Base-by-base conservation (phyloP, 169 alveolate genomes). In the Cryptosporidium canis region DNA sequence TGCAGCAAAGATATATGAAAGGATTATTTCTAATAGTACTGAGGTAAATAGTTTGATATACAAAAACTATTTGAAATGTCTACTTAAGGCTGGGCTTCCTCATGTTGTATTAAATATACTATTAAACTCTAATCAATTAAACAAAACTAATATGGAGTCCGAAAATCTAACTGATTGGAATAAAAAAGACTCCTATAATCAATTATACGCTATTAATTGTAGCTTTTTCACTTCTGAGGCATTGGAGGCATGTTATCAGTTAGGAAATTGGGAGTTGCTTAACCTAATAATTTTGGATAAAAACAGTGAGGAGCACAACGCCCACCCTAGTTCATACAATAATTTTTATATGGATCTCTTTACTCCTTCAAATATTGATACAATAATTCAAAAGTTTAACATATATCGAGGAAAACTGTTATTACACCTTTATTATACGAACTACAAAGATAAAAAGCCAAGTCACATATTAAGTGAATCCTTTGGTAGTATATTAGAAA, bases 31-130 rank as follows among this genome's bases (percentile, higher is more conserved):
- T 2, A 61, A 77, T 58, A 77, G 37, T 77, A 8, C 63, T 6
- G 48, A 31, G n/a, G 53, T n/a, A 70, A 55, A 58, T 37, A 39
- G 12, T 7, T 21, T 77, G 9, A 77, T 77, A 2, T 24, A 18
- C 24, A 77, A 58, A 45, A 56, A 41, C 31, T 77, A 77, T 61
- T 39, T 77, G n/a, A 65, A 77, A 27, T 77, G 87, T 35, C 41
- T 77, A 12, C 39, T 77, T 43, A 77, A 77, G 29, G 87, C 87
- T 39, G 87, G 87, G 1, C 43, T 77, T 58, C 72, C 72, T 39
- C 56, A 77, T 31, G 27, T 77, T 14, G 87, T 77, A 5, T 61
- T 77, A 21, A 61, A 29, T 77, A 41, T 64, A 35, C 27, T 77
- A 14, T 24, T 70, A 33, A 48, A 55, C 44, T 16, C 47, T 9